Evolutionary conservation across 1,284 basidiomycete genomes (phyloP).

Genomic region (Chondrostereum purpureum): DNA sequence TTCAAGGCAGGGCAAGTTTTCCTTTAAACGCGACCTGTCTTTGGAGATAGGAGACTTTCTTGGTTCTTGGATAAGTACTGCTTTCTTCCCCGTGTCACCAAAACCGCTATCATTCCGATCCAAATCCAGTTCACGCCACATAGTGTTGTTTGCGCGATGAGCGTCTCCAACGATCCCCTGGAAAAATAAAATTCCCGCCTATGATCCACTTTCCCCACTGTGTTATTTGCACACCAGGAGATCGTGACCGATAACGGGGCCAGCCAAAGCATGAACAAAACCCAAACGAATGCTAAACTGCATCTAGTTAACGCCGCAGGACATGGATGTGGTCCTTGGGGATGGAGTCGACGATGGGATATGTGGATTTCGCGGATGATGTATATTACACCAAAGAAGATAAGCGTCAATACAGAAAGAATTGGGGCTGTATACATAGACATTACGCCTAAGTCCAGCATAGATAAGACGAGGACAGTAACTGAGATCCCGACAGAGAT

Average conservation of each 20-base stretch:
- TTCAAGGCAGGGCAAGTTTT: too few species aligned
- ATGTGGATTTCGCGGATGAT: slow-evolving; percentile 1
- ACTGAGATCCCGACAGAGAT: not conserved
- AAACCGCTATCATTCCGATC: not conserved
- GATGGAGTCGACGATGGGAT: not conserved
- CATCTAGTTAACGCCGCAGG: not conserved
- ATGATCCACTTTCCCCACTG: not conserved
- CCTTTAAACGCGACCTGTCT: too few species aligned
- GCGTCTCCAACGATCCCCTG: not conserved
- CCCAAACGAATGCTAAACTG: not conserved
- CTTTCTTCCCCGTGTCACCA: not conserved
- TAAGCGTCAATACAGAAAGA: not conserved
- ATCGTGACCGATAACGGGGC: slow-evolving; percentile 1
- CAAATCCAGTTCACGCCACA: not conserved
- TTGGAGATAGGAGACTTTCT: too few species aligned
- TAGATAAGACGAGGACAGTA: slow-evolving; percentile 1
- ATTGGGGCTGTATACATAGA: slow-evolving; percentile 1
- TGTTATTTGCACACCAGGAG: not conserved
- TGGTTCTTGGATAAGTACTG: too few species aligned
- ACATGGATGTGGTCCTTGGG: not conserved
- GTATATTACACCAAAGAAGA: not conserved
- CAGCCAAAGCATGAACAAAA: not conserved
- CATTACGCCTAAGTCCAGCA: slow-evolving; percentile 3
- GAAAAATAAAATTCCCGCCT: not conserved
- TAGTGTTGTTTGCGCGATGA: not conserved